A percentile compares a stretch with the other conserved stretches of the same genome.
These are phyloP conservation scores for Geranium incanum DNA, from an alignment of 441 rosid genomes.

Conservation along the genomic window DNA sequence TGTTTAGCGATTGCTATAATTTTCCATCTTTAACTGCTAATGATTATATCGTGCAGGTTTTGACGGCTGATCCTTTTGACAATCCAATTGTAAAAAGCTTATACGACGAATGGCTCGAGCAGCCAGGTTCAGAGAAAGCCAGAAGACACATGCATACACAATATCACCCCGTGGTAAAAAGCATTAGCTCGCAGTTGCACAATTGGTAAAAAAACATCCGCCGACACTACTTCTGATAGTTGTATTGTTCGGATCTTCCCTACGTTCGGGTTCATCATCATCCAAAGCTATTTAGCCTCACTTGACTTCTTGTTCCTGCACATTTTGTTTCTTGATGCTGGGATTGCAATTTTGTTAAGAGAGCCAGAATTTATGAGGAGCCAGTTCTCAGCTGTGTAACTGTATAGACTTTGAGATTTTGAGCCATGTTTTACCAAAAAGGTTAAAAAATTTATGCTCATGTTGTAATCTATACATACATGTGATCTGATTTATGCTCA, in stretches of 20 bases:
- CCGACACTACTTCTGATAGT: not conserved
- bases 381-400: too few relatives aligned
- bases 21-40: not conserved
- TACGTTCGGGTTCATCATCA: not conserved
- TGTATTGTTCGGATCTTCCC: not conserved
- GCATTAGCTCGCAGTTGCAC: conserved; percentile 58
- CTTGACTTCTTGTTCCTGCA: not conserved
- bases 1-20: not conserved
- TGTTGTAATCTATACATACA: not conserved
- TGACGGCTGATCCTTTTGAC: conserved; percentile 58
- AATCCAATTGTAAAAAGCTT: conserved; percentile 59
- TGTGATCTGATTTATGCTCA: not conserved
- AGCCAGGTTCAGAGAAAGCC: conserved; percentile 73
- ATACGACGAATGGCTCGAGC: conserved; percentile 76
- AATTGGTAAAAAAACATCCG: conserved; percentile 48
- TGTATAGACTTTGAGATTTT: not conserved
- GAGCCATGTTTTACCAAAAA: not conserved
- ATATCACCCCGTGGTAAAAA: conserved; percentile 77
- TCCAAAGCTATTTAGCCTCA: not conserved
- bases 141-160: conserved; percentile 60
- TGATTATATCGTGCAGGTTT: conserved; percentile 33
- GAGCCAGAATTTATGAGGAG: too few relatives aligned
- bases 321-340: not conserved
- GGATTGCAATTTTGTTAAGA: not conserved
- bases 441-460: not conserved